Percentiles rank a stretch among this genome's conserved stretches.
phyloP scores from a whole-genome alignment of 2,329 filamentous ascomycete species.

The Penicillium sp. region DNA sequence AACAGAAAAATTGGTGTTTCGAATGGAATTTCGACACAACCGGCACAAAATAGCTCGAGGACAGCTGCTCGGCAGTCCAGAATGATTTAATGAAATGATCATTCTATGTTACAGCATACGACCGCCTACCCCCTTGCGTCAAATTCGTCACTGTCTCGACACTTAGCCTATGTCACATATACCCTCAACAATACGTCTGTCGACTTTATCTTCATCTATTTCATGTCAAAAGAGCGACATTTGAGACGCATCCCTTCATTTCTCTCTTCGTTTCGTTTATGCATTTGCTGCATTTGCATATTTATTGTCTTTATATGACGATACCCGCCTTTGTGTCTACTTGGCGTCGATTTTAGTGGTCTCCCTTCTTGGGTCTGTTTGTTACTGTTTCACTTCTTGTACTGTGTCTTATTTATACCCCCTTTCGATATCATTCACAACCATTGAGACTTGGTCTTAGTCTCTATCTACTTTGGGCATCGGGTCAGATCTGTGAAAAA shows the following conservation, averaged over 20 bases:
- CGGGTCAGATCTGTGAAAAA: not conserved
- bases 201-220: not conserved
- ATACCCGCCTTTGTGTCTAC: slow-evolving; percentile 2
- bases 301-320: slow-evolving; percentile 3
- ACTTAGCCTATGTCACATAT: not conserved
- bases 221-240: not conserved
- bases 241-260: not conserved
- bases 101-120: not conserved
- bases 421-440: not conserved
- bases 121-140: not conserved
- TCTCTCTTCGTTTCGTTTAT: not conserved
- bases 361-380: not conserved
- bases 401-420: slow-evolving; percentile 4
- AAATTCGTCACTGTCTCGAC: not conserved
- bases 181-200: not conserved
- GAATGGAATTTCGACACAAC: not conserved
- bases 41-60: not conserved
- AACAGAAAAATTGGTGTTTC: slow-evolving; percentile 9
- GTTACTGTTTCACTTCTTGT: not conserved
- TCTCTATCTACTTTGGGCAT: not conserved
- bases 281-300: not conserved
- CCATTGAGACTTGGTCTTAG: not conserved
- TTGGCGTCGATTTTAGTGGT: not conserved
- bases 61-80: slow-evolving; percentile 12
- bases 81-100: slow-evolving; percentile 13